Percentiles rank a stretch among this genome's conserved stretches.
Evolutionary conservation across 129 eudicot genomes (phyloP).

Genomic region (Oenanthe sinensis): DNA sequence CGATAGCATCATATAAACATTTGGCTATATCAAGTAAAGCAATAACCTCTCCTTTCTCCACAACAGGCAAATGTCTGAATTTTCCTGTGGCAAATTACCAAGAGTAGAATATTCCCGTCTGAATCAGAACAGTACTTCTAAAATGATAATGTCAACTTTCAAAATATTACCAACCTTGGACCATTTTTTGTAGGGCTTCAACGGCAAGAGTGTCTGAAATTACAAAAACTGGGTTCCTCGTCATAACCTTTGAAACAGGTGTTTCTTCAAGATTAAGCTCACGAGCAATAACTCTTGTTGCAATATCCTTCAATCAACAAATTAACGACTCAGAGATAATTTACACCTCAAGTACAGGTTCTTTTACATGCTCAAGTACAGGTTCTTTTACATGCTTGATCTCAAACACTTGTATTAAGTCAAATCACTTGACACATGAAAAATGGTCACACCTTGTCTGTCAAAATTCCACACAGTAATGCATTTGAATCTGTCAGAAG

Average conservation of each 20-base stretch:
- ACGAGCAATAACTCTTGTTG: slow-evolving; percentile 79
- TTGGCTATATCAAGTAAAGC: slow-evolving; percentile 93
- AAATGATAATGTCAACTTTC: background rate
- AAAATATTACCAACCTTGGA: slow-evolving; percentile 53
- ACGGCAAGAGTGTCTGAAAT: slow-evolving; percentile 95
- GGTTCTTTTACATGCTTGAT: slow-evolving; percentile 5
- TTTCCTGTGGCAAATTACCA: slow-evolving; percentile 48
- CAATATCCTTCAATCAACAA: slow-evolving; percentile 62
- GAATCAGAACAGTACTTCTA: background rate
- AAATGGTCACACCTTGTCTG: slow-evolving; percentile 59
- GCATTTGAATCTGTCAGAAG: slow-evolving; percentile 90
- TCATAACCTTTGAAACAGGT: slow-evolving; percentile 92
- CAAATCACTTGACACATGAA: background rate
- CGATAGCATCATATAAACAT: slow-evolving; percentile 95
- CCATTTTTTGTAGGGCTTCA: slow-evolving; percentile 98
- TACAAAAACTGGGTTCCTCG: slow-evolving; percentile 89
- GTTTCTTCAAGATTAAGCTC: slow-evolving; percentile 80
- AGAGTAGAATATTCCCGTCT: background rate
- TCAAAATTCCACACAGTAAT: slow-evolving; percentile 85
- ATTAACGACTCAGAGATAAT: background rate
- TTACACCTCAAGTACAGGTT: background rate
- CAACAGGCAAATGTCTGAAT: slow-evolving; percentile 94
- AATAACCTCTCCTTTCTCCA: slow-evolving; percentile 88
- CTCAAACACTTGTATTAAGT: background rate
- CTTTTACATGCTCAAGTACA: background rate